These are phyloP conservation scores for Exophiala oligosperma DNA, from an alignment of 2,329 filamentous ascomycete genomes.

Conservation along the genomic window DNA sequence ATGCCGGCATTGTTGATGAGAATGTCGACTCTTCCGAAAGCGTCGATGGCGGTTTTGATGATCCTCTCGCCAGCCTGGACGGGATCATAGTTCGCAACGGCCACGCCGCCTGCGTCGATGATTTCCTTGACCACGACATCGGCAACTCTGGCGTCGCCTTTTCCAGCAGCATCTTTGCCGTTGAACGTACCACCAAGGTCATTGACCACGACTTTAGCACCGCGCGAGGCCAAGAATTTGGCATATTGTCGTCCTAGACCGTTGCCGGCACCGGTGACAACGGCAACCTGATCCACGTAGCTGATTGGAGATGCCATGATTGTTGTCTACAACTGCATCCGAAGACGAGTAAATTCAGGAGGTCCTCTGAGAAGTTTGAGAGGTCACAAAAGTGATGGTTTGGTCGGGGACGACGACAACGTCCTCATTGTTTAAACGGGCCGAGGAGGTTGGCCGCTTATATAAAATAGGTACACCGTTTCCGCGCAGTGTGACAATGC, in stretches of 20 bases:
- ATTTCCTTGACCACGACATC: conserved; percentile 51
- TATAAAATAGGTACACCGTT: background rate
- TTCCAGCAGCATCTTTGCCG: conserved; percentile 81
- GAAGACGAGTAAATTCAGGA: background rate
- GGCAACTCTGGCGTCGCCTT: conserved; percentile 65
- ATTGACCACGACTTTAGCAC: conserved; percentile 94
- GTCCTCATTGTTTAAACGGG: background rate
- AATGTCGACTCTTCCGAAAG: conserved; percentile 23
- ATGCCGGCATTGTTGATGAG: conserved; percentile 34
- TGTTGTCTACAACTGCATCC: background rate
- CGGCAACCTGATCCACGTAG: conserved; percentile 84
- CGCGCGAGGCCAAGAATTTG: conserved; percentile 84
- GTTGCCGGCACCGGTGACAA: conserved; percentile 81
- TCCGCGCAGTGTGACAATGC: background rate
- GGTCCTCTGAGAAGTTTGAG: background rate
- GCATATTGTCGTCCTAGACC: conserved; percentile 80
- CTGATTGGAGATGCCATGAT: conserved; percentile 66
- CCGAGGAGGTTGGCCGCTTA: background rate
- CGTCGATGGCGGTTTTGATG: conserved; percentile 23
- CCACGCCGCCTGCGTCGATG: conserved; percentile 84
- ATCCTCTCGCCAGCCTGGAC: conserved; percentile 85
- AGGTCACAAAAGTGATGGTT: background rate
- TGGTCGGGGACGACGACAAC: background rate
- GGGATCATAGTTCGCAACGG: conserved; percentile 91
- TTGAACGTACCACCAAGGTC: conserved; percentile 90